Conservation (phyloP, 2,329 filamentous ascomycete species). For the Phaeophleospora eucalypticola region DNA sequence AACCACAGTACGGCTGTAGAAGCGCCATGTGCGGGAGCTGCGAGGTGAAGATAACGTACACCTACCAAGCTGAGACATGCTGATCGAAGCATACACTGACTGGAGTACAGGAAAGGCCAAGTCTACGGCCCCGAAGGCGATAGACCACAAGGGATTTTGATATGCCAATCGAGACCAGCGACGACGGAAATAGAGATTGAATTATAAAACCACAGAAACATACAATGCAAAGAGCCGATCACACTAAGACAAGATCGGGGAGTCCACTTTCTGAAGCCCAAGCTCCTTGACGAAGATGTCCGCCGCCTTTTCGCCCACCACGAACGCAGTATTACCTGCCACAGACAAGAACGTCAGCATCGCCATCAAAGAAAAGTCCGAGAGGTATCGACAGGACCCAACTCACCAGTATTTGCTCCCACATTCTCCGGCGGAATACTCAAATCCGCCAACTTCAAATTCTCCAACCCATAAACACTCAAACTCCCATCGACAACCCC, state of each 20-base stretch:
- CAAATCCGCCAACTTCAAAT: slow-evolving; percentile 44
- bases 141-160: slow-evolving; percentile 20
- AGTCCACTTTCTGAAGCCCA: slow-evolving; percentile 26
- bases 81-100: too few relatives aligned
- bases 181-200: slow-evolving; percentile 24
- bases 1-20: slow-evolving; percentile 23
- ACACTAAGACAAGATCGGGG: slow-evolving; percentile 1
- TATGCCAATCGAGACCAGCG: slow-evolving; percentile 25
- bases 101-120: slow-evolving; percentile 17
- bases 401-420: slow-evolving; percentile 39
- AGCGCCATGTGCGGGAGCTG: slow-evolving; percentile 24
- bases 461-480: slow-evolving; percentile 38
- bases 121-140: slow-evolving; percentile 25
- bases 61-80: too few relatives aligned
- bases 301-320: slow-evolving; percentile 41
- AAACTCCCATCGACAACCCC: slow-evolving; percentile 40
- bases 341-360: neutral
- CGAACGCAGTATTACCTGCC: slow-evolving; percentile 42
- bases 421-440: slow-evolving; percentile 41
- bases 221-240: too few relatives aligned
- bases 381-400: neutral
- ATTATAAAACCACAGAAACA: slow-evolving; percentile 17
- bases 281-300: slow-evolving; percentile 40
- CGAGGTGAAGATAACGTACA: slow-evolving; percentile 11
- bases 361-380: neutral